Base-by-base conservation (phyloP, 148 eudicot species). In the Heliosperma pusillum region DNA sequence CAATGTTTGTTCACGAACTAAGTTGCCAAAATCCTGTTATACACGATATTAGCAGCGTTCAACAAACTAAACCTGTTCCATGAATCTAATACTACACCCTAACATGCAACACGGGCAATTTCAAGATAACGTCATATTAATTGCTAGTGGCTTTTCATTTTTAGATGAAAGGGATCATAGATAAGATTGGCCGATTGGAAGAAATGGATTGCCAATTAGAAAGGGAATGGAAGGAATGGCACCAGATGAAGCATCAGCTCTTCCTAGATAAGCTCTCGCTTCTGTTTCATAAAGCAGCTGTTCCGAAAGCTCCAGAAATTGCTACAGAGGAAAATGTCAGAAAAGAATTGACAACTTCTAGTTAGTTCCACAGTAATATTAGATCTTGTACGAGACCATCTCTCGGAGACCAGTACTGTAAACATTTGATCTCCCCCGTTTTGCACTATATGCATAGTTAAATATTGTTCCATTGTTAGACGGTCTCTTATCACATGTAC, bases 211-310 rank as follows among this genome's bases (percentile, higher is more conserved):
- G 81, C 71, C 88, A 86, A 77, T 81, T 88, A 91, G 99, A 95
- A 73, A 85, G 69, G 69, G 93, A 89, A 78, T 76, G 92, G 82
- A 83, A 86, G 61, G 91, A 88, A 76, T 76, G 88, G 75, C 85
- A 85, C 73, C 91, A 90, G 80, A 84, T 92, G 84, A 86, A 87
- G 83, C 83, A 87, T 74, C 82, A 79, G 76, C 89, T 90, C 29
- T 92, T 88, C 83, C 83, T 86, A 50, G 99, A 95, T 83, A 90
- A 89, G 83, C 85, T 92, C 70, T 80, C 86, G 45, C 85, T 95
- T 76, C 72, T 83, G 66, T 83, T 90, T 78, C 87, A 82, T 58
- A 86, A 80, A 71, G 70, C 77, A 57, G 77, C 82, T 69, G 77
- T 81, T 2, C 50, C 82, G 44, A 89, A 83, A 78, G 74, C 79